phyloP scores from a whole-genome alignment of 2,329 filamentous ascomycete genomes.

The Diatrype stigma region DNA sequence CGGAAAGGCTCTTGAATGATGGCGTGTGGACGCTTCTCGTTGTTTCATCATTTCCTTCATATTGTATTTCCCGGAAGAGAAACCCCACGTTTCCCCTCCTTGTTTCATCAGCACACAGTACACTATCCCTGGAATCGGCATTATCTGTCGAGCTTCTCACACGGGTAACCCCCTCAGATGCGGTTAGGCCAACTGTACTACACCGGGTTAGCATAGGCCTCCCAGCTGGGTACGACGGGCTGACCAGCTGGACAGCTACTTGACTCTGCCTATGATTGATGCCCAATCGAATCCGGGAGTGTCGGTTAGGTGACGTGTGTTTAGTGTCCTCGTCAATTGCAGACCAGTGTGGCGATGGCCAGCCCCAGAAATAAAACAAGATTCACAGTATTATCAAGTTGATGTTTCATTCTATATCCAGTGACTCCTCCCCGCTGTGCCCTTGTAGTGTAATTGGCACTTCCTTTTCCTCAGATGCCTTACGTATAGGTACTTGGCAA shows the following conservation, averaged over 20 bases:
- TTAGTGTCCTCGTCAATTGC: constrained; percentile 8
- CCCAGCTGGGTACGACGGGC: background rate
- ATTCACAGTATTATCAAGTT: background rate
- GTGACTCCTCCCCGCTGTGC: background rate
- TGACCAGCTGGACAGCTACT: background rate
- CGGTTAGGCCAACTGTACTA: constrained; percentile 1
- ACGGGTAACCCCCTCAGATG: constrained; percentile 6
- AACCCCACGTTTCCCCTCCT: constrained; percentile 22
- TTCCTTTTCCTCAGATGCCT: no score
- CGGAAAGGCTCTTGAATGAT: constrained; percentile 22
- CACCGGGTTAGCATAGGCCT: background rate
- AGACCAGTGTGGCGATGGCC: background rate
- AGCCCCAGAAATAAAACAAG: constrained; percentile 1
- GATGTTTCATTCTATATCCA: background rate
- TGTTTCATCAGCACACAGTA: constrained; percentile 20
- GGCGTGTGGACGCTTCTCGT: constrained; percentile 19
- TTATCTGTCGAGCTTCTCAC: constrained; percentile 5
- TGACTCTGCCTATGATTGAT: constrained; percentile 7
- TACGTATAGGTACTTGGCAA: no score
- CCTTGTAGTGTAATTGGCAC: no score
- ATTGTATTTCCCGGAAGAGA: constrained; percentile 23
- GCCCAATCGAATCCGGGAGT: constrained; percentile 7
- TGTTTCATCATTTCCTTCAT: constrained; percentile 24
- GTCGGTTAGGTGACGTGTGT: constrained; percentile 5
- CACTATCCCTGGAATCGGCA: constrained; percentile 11